phyloP scores from a whole-genome alignment of 2,329 filamentous ascomycete genomes.

The Hysterium pulicare region DNA sequence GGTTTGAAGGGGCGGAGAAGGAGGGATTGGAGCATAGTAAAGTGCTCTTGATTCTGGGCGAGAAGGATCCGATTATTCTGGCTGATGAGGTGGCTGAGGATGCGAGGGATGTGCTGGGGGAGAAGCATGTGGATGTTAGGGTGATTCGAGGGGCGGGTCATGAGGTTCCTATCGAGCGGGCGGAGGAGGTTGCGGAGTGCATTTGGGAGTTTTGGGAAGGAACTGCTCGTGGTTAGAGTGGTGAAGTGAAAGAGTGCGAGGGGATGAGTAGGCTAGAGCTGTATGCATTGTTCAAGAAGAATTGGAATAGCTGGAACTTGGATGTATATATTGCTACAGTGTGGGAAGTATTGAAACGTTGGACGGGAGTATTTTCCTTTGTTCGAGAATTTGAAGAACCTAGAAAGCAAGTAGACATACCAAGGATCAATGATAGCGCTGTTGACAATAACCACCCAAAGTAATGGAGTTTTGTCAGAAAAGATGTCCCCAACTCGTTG shows the following conservation, averaged over 20 bases:
- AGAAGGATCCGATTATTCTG: conserved; percentile 64
- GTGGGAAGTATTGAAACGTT: too few species aligned
- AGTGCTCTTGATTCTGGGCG: conserved; percentile 64
- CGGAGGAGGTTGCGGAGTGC: conserved; percentile 56
- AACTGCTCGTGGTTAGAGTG: too few species aligned
- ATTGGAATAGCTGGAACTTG: neutral
- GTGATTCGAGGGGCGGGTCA: conserved; percentile 61
- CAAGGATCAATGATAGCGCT: too few species aligned
- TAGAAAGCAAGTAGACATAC: too few species aligned
- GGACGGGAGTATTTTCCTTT: too few species aligned
- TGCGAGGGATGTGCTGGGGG: conserved; percentile 54
- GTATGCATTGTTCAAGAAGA: too few species aligned
- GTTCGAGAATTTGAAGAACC: too few species aligned
- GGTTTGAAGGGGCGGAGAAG: conserved; percentile 22
- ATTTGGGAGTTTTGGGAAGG: conserved; percentile 43
- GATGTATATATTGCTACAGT: neutral
- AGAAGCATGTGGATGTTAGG: conserved; percentile 36
- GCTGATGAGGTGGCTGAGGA: conserved; percentile 63
- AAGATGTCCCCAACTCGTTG: too few species aligned
- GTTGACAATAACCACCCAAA: too few species aligned
- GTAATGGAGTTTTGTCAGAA: too few species aligned
- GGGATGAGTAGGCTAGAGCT: too few species aligned
- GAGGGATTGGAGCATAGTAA: conserved; percentile 45
- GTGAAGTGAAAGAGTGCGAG: too few species aligned
- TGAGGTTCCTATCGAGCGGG: conserved; percentile 64